phyloP scores from a whole-genome alignment of 768 basidiomycete species.

The Boletus sp. region DNA sequence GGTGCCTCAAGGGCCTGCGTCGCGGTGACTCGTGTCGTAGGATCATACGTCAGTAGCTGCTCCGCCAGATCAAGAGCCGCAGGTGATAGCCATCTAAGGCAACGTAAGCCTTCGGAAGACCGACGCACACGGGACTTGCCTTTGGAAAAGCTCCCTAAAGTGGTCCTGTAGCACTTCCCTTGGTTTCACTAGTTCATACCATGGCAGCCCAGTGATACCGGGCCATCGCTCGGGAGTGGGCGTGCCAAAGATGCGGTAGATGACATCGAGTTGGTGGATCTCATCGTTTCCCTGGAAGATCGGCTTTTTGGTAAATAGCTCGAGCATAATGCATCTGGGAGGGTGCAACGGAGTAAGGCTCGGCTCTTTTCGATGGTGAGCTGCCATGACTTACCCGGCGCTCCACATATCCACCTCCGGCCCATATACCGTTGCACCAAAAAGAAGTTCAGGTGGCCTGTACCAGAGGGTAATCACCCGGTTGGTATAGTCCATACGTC shows the following conservation, averaged over 20 bases:
- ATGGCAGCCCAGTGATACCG: conserved; percentile 78
- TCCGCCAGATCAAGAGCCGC: conserved; percentile 88
- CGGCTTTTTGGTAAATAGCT: conserved; percentile 92
- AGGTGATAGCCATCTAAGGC: conserved; percentile 76
- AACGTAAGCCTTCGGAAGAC: background rate
- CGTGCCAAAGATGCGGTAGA: conserved; percentile 89
- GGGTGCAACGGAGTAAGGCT: background rate
- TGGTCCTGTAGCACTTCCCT: conserved; percentile 68
- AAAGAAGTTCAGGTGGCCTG: conserved; percentile 89
- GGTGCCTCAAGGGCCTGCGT: conserved; percentile 73
- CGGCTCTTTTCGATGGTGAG: background rate
- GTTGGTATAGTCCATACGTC: conserved; percentile 95
- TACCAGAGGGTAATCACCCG: conserved; percentile 99
- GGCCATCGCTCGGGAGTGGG: conserved; percentile 84
- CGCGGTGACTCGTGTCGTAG: conserved; percentile 72
- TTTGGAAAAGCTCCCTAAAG: conserved; percentile 83
- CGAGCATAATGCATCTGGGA: conserved; percentile 94
- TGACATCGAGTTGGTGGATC: conserved; percentile 92
- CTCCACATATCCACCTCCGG: conserved; percentile 99
- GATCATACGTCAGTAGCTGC: conserved; percentile 77
- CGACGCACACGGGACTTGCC: conserved; percentile 46
- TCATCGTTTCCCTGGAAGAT: conserved; percentile 99
- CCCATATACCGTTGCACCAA: conserved; percentile 95
- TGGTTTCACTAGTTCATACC: conserved; percentile 98
- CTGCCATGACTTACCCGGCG: conserved; percentile 65